A percentile compares a stretch with the other conserved stretches of the same genome.
Evolutionary conservation across 768 basidiomycete genomes (phyloP).

Genomic region (Lentinula raphanica): DNA sequence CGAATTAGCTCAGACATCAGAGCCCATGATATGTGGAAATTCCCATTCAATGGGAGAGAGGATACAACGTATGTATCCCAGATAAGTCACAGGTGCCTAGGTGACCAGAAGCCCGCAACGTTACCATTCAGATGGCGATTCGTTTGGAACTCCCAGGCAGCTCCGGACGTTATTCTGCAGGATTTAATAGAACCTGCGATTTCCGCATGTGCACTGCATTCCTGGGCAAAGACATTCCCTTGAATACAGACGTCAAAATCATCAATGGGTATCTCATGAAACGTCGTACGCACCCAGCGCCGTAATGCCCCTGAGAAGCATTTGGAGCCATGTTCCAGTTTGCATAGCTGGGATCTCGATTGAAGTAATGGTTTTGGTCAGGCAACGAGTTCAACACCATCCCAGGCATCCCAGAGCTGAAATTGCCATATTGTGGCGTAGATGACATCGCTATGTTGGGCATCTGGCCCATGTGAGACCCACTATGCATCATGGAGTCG

Average conservation of each 20-base stretch:
- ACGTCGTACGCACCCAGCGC: slow-evolving; percentile 3
- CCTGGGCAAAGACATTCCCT: slow-evolving; percentile 8
- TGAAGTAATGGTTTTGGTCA: background rate
- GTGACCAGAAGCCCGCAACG: background rate
- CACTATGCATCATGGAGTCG: background rate
- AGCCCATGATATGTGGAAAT: background rate
- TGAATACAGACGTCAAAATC: background rate
- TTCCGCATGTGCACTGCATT: slow-evolving; percentile 10
- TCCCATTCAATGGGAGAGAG: slow-evolving; percentile 1
- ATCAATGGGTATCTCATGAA: background rate
- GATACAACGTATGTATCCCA: background rate
- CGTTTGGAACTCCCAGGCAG: background rate
- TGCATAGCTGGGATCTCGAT: slow-evolving; percentile 2
- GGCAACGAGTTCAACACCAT: background rate
- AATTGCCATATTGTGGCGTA: slow-evolving; percentile 4
- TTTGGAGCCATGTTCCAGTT: background rate
- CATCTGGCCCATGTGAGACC: background rate
- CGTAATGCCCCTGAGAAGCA: slow-evolving; percentile 6
- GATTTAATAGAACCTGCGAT: slow-evolving; percentile 4
- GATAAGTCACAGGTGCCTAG: background rate
- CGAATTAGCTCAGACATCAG: background rate
- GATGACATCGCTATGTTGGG: background rate
- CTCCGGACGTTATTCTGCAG: background rate
- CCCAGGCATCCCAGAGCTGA: slow-evolving; percentile 1
- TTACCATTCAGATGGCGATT: background rate